A percentile compares a stretch with the other conserved stretches of the same genome.
phyloP scores from a whole-genome alignment of 2,329 filamentous ascomycete species.

The Fusarium euwallaceae region DNA sequence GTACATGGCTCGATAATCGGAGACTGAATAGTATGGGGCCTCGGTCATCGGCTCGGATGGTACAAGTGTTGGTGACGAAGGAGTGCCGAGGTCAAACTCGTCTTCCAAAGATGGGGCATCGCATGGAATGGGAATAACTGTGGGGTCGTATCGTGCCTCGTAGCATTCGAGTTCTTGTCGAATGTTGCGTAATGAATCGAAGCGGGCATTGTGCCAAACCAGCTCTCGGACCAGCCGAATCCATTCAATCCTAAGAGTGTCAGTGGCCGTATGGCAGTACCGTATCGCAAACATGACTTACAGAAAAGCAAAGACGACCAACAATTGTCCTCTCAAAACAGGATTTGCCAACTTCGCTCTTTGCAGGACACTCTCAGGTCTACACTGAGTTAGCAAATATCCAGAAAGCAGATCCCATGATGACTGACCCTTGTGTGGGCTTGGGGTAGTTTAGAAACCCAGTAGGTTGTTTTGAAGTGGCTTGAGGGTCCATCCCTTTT shows the following conservation, averaged over 20 bases:
- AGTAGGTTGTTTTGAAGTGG: no score
- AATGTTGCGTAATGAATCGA: conserved; percentile 67
- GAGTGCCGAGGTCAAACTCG: background rate
- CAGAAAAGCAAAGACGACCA: conserved; percentile 15
- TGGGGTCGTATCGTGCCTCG: conserved; percentile 61
- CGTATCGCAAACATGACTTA: no score
- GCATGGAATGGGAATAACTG: conserved; percentile 55
- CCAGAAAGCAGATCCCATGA: accelerated
- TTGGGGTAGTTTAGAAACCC: conserved; percentile 17
- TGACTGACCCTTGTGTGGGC: conserved; percentile 14
- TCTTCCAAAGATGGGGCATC: conserved; percentile 58
- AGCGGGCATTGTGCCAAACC: conserved; percentile 73
- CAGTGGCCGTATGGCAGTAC: background rate
- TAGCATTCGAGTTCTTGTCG: conserved; percentile 64
- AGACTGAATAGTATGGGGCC: conserved; percentile 61
- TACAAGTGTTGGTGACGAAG: background rate
- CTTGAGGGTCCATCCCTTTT: background rate
- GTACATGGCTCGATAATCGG: conserved; percentile 59
- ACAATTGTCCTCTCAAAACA: background rate
- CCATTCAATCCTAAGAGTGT: conserved; percentile 30
- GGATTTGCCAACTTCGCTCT: conserved; percentile 15
- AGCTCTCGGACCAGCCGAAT: conserved; percentile 33
- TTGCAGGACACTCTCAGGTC: background rate
- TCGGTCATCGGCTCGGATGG: background rate
- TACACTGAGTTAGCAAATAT: background rate